phyloP scores from a whole-genome alignment of 495 filamentous ascomycete species.

The Aspergillus cristatus region DNA sequence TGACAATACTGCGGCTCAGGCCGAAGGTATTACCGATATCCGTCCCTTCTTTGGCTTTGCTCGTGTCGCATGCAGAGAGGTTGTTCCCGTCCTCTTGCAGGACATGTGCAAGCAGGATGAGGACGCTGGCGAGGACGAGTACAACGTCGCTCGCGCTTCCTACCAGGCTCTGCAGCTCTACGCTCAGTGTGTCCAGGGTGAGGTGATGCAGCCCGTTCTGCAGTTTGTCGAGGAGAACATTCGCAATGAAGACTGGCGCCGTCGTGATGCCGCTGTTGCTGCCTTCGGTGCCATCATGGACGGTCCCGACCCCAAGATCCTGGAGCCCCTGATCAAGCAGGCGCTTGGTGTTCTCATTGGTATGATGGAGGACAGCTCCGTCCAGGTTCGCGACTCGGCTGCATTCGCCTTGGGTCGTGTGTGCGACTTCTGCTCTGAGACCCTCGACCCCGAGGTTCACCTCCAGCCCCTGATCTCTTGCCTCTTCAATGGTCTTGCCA shows the following conservation, averaged over 20 bases:
- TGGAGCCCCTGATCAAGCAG: slow-evolving; percentile 91
- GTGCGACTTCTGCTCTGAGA: slow-evolving; percentile 78
- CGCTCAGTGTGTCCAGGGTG: slow-evolving; percentile 74
- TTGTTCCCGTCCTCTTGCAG: slow-evolving; percentile 80
- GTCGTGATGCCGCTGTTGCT: slow-evolving; percentile 88
- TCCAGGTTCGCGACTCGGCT: slow-evolving; percentile 93
- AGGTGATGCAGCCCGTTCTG: slow-evolving; percentile 75
- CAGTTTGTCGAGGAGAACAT: slow-evolving; percentile 86
- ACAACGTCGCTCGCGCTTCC: slow-evolving; percentile 88
- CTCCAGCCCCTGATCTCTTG: slow-evolving; percentile 74
- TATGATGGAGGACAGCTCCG: slow-evolving; percentile 89
- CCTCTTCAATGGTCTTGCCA: slow-evolving; percentile 83
- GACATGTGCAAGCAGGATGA: slow-evolving; percentile 95
- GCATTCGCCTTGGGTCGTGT: slow-evolving; percentile 94
- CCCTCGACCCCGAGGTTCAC: slow-evolving; percentile 75
- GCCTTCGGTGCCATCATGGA: slow-evolving; percentile 99
- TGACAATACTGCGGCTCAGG: slow-evolving; percentile 80
- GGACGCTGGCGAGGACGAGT: slow-evolving; percentile 92
- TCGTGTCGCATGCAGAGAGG: slow-evolving; percentile 78
- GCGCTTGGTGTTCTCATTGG: slow-evolving; percentile 79
- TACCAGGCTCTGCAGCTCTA: slow-evolving; percentile 97
- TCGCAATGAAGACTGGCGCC: slow-evolving; percentile 83
- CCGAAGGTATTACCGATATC: slow-evolving; percentile 66
- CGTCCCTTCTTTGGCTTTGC: slow-evolving; percentile 90
- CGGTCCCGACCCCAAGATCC: slow-evolving; percentile 77